Base-by-base conservation (phyloP, 768 basidiomycete genomes). In the Trametes villosa region DNA sequence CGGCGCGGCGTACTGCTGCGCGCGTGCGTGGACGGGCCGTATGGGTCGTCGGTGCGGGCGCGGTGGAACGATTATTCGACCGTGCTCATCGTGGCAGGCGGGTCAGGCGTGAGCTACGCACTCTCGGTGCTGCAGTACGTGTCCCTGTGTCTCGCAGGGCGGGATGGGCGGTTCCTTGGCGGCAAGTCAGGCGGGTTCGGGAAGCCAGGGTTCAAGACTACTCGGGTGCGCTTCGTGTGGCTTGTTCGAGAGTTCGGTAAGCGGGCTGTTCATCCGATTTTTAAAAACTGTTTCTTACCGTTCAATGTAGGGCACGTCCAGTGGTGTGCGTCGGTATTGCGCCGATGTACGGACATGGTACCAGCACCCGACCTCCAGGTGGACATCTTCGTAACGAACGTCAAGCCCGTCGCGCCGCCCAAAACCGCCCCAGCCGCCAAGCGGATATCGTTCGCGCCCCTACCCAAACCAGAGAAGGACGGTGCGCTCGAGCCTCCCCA, bases 41-140 rank as follows among this genome's bases (percentile, higher is more conserved):
- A 85, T 65, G 91, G 91, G 4, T 88, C 86, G 27, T 77, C 86
- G 0, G 79, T 76, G 4, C 76, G 90, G 12, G 82, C 81, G 4
- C 67, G 75, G 36, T 92, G 88, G 87, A 80, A 77, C 8, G 71
- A 77, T 34, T 78, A 87, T 71, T 83, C 87, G 31, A 82, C 81
- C 1, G 80, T 84, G 4, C 56, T 89, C 36, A 80, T 92, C 67
- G 79, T 92, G 48, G 80, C 83, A 0, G 91, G 90, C 15, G 91
- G 91, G 20, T 86, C 86, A 0, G 91, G 91, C 4, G 86, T 90
- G n/a, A 84, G 83, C 59, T 92, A 88, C 68, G 89, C 85, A 5
- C 67, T 87, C 27, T 79, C 86, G 4, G 76, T 92, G 5, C 75
- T 92, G 59, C 84, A 89, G 70, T 86, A 86, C 65, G 63, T 88